A percentile compares a stretch with the other conserved stretches of the same genome.
These are phyloP conservation scores for Sarocladium oryzae DNA, from an alignment of 2,329 filamentous ascomycete species.

Conservation along the genomic window DNA sequence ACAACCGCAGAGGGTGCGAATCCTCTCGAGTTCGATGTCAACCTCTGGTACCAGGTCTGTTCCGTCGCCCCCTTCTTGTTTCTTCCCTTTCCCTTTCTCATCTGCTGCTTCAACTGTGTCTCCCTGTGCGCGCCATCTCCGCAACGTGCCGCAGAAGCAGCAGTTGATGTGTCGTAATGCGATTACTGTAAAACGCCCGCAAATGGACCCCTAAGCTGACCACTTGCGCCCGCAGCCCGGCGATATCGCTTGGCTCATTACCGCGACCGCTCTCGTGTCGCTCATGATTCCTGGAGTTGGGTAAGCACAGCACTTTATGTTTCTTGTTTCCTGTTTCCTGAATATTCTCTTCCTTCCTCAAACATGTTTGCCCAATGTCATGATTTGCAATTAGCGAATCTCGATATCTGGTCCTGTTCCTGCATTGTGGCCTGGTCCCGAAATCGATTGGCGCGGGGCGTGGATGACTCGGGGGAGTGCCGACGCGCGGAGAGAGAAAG, in stretches of 20 bases:
- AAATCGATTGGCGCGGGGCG: too few relatives aligned
- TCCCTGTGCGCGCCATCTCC: neutral
- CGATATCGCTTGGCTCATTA: constrained; percentile 81
- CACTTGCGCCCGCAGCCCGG: constrained; percentile 41
- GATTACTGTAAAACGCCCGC: constrained; percentile 12
- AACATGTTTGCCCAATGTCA: too few relatives aligned
- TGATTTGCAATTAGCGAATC: too few relatives aligned
- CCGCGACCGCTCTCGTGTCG: constrained; percentile 72
- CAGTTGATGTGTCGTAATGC: constrained; percentile 7
- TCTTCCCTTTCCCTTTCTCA: constrained; percentile 1
- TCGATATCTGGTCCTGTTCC: too few relatives aligned
- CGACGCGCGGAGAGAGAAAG: too few relatives aligned
- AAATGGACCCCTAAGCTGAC: constrained; percentile 17
- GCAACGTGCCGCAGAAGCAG: neutral
- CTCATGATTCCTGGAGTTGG: constrained; percentile 92
- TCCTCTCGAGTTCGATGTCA: constrained; percentile 61
- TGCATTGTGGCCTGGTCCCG: neutral
- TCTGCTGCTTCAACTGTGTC: constrained; percentile 6
- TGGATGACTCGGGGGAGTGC: neutral
- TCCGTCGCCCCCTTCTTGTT: too few relatives aligned
- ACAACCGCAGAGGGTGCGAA: constrained; percentile 60
- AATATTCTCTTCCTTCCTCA: too few relatives aligned
- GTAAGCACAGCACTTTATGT: constrained; percentile 27
- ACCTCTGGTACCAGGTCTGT: constrained; percentile 71
- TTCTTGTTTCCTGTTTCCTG: neutral